Evolutionary conservation across 805 yeast genomes (phyloP), one percentile per base, ranked within the genome.

Genomic region (Candida lessepsii): DNA sequence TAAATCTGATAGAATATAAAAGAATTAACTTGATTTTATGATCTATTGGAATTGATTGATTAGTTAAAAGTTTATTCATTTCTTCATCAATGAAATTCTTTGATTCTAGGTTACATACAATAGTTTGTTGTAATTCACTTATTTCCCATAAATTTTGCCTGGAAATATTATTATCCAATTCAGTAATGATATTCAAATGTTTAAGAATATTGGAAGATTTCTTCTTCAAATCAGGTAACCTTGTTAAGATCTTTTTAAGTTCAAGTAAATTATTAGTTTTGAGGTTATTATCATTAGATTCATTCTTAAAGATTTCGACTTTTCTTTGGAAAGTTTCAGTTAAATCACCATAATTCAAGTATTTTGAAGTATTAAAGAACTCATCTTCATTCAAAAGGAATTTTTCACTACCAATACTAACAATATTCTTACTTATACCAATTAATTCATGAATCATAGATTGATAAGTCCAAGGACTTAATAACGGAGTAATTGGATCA

Each of bases 391-490:
- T 20, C 76, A 46, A 80, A 61, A 44, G 80, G 64, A 48, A 50
- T 45, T 57, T 65, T 41, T 63, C 70, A 19, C 75, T 79, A 1
- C 61, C 67, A 25, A 90, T 59, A 50, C 80, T 83, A 3, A 88
- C 95, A 2, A 90, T 76, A 51, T 93, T 91, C 55, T 88, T 83
- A 24, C 71, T 66, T 43, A 93, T 86, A 2, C 91, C 96, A 21
- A 93, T 67, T 16, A 89, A 73, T 58, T 95, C 98, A 58, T 91
- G 96, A 13, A 93, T 87, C 98, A 93, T 91, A 2, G 96, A 86
- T 57, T 91, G 98, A 62, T 88, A 93, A 1, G 99, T 90, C 99
- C 99, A 93, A 2, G 98, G 99, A 28, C 83, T 78, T 35, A 93
- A 65, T 21, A 93, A 71, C 1, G 99, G 97, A 0, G 99, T 91